Evolutionary conservation across 164 flowering plant species (phyloP).

Genomic region (Kingdonia uniflora): DNA sequence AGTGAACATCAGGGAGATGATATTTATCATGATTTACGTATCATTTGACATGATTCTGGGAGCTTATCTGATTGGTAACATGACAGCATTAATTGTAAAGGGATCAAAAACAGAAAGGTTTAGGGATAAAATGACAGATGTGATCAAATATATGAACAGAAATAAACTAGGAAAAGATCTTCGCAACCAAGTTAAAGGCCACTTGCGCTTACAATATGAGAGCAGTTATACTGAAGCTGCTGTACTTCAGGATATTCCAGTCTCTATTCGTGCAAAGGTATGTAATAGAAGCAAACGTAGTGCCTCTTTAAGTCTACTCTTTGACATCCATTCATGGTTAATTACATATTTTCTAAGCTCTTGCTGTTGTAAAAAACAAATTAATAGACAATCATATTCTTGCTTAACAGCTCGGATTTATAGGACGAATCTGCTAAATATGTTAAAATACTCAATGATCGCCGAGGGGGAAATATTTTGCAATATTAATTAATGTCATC

Average conservation of each 20-base stretch:
- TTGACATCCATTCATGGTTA: too few relatives aligned
- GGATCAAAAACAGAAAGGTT: slow-evolving; percentile 76
- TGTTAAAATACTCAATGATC: too few relatives aligned
- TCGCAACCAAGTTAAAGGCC: slow-evolving; percentile 54
- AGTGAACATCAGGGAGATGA: slow-evolving; percentile 72
- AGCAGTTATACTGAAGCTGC: slow-evolving; percentile 54
- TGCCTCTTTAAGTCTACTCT: background rate
- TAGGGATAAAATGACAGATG: slow-evolving; percentile 71
- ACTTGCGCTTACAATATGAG: slow-evolving; percentile 60
- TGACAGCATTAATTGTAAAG: slow-evolving; percentile 78
- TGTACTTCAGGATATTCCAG: slow-evolving; percentile 72
- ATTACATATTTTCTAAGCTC: too few relatives aligned
- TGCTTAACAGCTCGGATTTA: too few relatives aligned
- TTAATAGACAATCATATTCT: too few relatives aligned
- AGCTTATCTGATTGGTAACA: slow-evolving; percentile 78
- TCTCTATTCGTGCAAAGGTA: slow-evolving; percentile 69
- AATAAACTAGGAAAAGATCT: slow-evolving; percentile 49
- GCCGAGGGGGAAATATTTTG: too few relatives aligned
- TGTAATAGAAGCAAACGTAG: background rate
- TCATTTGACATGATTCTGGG: slow-evolving; percentile 84
- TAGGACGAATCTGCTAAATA: too few relatives aligned
- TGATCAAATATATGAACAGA: slow-evolving; percentile 63
- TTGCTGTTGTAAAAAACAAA: too few relatives aligned
- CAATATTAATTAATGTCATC: too few relatives aligned
- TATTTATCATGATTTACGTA: slow-evolving; percentile 68